Percentiles rank a stretch among this genome's conserved stretches.
Evolutionary conservation across 495 filamentous ascomycete species (phyloP).

Genomic region (Penicillium antarcticum): DNA sequence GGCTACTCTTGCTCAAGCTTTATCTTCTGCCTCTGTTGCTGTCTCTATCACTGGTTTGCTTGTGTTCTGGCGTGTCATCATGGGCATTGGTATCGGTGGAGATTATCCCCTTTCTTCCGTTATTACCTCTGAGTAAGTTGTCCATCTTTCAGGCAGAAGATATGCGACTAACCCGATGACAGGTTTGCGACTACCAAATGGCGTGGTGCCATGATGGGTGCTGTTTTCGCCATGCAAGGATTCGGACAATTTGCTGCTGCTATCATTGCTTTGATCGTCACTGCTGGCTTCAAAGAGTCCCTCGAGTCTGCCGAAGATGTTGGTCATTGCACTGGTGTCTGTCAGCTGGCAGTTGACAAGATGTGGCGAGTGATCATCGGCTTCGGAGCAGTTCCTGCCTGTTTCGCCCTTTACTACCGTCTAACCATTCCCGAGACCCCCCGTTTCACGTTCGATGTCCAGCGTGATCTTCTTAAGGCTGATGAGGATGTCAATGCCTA

Average conservation of each 20-base stretch:
- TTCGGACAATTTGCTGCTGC: slow-evolving; percentile 72
- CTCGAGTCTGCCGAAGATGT: slow-evolving; percentile 48
- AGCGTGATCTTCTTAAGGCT: slow-evolving; percentile 67
- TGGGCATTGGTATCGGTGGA: slow-evolving; percentile 81
- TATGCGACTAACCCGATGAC: slow-evolving; percentile 8
- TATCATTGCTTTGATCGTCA: slow-evolving; percentile 68
- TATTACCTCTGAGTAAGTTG: slow-evolving; percentile 72
- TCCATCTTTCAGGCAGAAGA: background rate
- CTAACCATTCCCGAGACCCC: slow-evolving; percentile 85
- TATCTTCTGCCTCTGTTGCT: slow-evolving; percentile 63
- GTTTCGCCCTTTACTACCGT: slow-evolving; percentile 76
- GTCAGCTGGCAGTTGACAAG: slow-evolving; percentile 71
- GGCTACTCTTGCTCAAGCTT: slow-evolving; percentile 73
- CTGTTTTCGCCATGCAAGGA: slow-evolving; percentile 83
- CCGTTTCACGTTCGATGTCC: slow-evolving; percentile 81
- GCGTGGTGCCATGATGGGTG: slow-evolving; percentile 86
- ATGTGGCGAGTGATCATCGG: slow-evolving; percentile 83
- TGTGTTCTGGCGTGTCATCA: slow-evolving; percentile 86
- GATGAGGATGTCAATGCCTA: slow-evolving; percentile 64
- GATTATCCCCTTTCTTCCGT: slow-evolving; percentile 84
- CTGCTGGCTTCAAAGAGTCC: slow-evolving; percentile 68
- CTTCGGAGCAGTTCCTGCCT: slow-evolving; percentile 74
- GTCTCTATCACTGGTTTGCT: slow-evolving; percentile 73
- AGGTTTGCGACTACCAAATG: slow-evolving; percentile 80
- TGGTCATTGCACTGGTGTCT: slow-evolving; percentile 58